Percentiles rank a stretch among this genome's conserved stretches.
phyloP scores from a whole-genome alignment of 129 eudicot genomes.

The Deinandra increscens region DNA sequence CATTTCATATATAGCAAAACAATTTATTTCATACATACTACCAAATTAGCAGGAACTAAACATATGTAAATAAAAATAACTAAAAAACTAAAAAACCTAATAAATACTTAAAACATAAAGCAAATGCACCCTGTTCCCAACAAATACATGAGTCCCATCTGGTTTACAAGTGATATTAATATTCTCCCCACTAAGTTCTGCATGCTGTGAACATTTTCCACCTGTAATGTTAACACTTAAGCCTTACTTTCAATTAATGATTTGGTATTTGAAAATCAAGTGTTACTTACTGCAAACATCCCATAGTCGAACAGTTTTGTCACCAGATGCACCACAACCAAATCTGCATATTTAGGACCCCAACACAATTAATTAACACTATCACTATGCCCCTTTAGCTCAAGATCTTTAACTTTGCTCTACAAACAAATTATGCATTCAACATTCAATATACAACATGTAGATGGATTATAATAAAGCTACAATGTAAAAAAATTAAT shows the following conservation, averaged over 20 bases:
- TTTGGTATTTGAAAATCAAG: conserved; percentile 1
- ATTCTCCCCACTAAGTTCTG: conserved; percentile 96
- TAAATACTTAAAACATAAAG: background rate
- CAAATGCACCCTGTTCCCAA: conserved; percentile 84
- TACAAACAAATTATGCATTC: conserved; percentile 32
- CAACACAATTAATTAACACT: conserved; percentile 98
- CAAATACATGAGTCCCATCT: conserved; percentile 89
- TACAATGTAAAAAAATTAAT: background rate
- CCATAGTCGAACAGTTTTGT: conserved; percentile 98
- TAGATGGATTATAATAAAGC: background rate
- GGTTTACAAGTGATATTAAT: conserved; percentile 96
- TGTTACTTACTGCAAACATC: conserved; percentile 91
- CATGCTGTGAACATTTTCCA: conserved; percentile 95
- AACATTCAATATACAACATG: background rate
- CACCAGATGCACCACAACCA: conserved; percentile 96
- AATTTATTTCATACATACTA: too few relatives aligned
- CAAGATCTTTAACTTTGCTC: conserved; percentile 93
- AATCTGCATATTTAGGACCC: conserved; percentile 95
- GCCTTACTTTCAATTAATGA: background rate
- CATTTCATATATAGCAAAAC: too few relatives aligned
- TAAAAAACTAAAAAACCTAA: background rate
- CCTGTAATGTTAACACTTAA: conserved; percentile 40
- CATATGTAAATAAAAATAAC: background rate
- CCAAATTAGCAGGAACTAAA: conserved; percentile 15
- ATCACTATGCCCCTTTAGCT: conserved; percentile 87